Base-by-base conservation (phyloP, 805 yeast species). In the Nakazawaea ernobii region DNA sequence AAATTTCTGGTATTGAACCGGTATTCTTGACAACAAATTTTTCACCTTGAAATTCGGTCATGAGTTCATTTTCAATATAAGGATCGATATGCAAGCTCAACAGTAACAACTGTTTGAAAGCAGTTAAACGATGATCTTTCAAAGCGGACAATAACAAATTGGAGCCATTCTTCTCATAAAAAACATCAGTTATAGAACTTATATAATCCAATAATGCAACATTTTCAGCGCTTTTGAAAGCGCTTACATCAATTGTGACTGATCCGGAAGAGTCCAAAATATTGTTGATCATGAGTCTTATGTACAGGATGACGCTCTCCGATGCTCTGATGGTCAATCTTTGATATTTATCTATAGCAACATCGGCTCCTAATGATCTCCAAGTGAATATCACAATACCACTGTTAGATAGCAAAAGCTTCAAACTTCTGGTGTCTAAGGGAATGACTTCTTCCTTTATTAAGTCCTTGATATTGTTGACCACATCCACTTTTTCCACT, bases 301-400 rank as follows among this genome's bases (percentile, higher is more conserved):
- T 68, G 55, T 60, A 65, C 32, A 59, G 55, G 3, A 61, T 57
- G 15, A 60, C 55, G 15, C 54, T 49, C 14, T 53, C 50, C 14
- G 57, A 54, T 2, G 68, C 69, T 42, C 55, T 54, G 4, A 65
- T 60, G 8, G 57, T 53, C 35, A 67, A 47, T 36, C 59, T 59
- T 20, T 50, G 50, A 7, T 59, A 58, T 1, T 57, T 49, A 28
- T 54, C 55, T 32, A 66, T 49, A 10, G 61, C 56, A 20, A 67
- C 42, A 36, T 56, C 59, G 5, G 69, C 71, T n/a, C 70, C 70
- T 26, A 61, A 49, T 29, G 60, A 52, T 8, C 67, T 52, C 69
- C 69, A 66, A n/a, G 59, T 59, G 46, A 59, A 60, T 39, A 64
- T 55, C 30, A 66, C 42, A 27, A 57, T 55, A 3, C 69, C 69